Evolutionary conservation across 306 rosid genomes (phyloP).

Genomic region (Lithocarpus polystachyus): DNA sequence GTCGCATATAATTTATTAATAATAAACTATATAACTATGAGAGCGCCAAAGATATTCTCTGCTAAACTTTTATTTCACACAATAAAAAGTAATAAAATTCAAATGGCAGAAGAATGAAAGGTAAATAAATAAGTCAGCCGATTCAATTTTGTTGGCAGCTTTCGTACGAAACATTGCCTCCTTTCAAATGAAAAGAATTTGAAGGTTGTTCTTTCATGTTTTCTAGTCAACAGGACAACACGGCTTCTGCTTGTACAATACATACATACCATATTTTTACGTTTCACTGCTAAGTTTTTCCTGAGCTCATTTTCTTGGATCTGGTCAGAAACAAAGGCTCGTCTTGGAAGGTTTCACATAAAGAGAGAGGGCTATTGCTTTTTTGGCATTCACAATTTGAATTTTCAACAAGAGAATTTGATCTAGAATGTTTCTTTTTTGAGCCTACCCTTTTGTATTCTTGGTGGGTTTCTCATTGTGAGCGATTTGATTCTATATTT

Average conservation of each 20-base stretch:
- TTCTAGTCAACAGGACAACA: conserved; percentile 28
- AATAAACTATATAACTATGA: too few relatives aligned
- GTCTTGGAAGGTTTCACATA: conserved; percentile 16
- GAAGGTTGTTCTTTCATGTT: conserved; percentile 2
- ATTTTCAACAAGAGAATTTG: not conserved
- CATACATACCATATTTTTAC: not conserved
- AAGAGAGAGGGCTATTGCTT: conserved; percentile 1
- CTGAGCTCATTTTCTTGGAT: conserved; percentile 43
- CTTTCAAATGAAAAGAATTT: not conserved
- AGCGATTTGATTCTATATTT: conserved; percentile 23
- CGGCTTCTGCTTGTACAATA: conserved; percentile 6
- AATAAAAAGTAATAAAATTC: not conserved
- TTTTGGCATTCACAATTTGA: conserved; percentile 11
- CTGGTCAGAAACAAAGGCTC: conserved; percentile 35
- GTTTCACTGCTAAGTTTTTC: conserved; percentile 7
- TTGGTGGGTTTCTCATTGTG: conserved; percentile 16
- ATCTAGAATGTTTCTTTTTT: too few relatives aligned
- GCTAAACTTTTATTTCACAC: accelerated
- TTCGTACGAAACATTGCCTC: not conserved
- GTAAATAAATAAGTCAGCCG: not conserved
- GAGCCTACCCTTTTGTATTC: not conserved
- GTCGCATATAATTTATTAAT: too few relatives aligned
- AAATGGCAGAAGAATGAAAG: not conserved
- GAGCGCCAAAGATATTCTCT: too few relatives aligned
- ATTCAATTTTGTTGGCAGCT: conserved; percentile 10